Base-by-base conservation (phyloP, 164 flowering plant genomes). In the Piper betle region DNA sequence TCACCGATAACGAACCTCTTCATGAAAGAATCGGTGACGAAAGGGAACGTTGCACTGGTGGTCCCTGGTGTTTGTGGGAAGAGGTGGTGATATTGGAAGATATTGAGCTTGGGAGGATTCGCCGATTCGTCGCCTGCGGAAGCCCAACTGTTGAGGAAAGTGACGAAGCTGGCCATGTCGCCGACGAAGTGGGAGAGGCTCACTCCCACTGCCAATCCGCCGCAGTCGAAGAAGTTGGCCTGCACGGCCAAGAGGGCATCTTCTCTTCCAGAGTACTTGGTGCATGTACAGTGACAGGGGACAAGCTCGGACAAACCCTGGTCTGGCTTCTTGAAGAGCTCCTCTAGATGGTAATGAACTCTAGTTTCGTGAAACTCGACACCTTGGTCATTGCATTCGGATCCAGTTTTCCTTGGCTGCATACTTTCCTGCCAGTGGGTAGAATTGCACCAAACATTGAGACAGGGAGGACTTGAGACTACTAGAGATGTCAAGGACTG, bases 131-230 rank as follows among this genome's bases (percentile, higher is more conserved):
- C 9, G 46, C 82, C 72, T 0, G 54, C 19, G 17, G 71, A 54
- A 15, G 82, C 69, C 93, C 89, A 86, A 0, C 54, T 62, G n/a
- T 66, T 69, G 20, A 82, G 55, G 55, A 87, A 84, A 0, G 61
- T 57, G 43, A 69, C 63, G 3, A 77, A 8, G 0, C 80, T 66
- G 5, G 64, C 61, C 6, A 72, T 82, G 61, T 83, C 90, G n/a
- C 71, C 65, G n/a, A 81, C 53, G 65, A 68, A 75, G 59, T 84
- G 90, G 2, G 79, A 72, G 18, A 79, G 46, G 66, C 85, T 73
- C 11, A 81, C 12, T 6, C 82, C 81, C 41, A 87, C 63, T 6
- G 82, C 84, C 9, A 80, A 68, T 6, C 88, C 90, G 5, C 88
- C 85, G 53, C 86, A 83, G 8, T 72, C 70, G 59, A 87, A 81